phyloP scores from a whole-genome alignment of 1,139 yeast genomes.

The Yamadazyma buinensis region DNA sequence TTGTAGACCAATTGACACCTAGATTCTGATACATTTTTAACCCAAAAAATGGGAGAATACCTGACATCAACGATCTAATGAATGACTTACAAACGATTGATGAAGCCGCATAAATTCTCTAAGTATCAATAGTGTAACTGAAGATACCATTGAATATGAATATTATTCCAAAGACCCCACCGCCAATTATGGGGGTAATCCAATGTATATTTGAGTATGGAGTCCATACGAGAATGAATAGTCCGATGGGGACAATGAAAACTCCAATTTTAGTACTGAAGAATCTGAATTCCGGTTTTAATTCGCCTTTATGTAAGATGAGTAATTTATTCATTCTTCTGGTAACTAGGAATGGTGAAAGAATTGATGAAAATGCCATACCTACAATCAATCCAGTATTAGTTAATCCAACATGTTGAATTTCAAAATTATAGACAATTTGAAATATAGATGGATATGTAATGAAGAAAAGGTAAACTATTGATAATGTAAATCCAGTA shows the following conservation, averaged over 20 bases:
- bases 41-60: constrained; percentile 38
- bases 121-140: constrained; percentile 39
- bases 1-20: constrained; percentile 41
- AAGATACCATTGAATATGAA: constrained; percentile 39
- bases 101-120: constrained; percentile 37
- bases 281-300: constrained; percentile 35
- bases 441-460: constrained; percentile 57
- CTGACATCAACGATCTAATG: constrained; percentile 35
- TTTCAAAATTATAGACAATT: constrained; percentile 42
- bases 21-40: constrained; percentile 31
- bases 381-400: constrained; percentile 55
- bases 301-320: constrained; percentile 25
- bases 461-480: constrained; percentile 60
- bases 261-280: constrained; percentile 37
- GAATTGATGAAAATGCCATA: constrained; percentile 25
- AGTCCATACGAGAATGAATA: constrained; percentile 41
- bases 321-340: constrained; percentile 20
- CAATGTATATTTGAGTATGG: constrained; percentile 34
- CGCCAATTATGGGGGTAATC: constrained; percentile 40
- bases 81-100: constrained; percentile 41
- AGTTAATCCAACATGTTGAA: constrained; percentile 40
- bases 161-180: constrained; percentile 33
- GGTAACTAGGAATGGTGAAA: constrained; percentile 21
- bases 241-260: constrained; percentile 32
- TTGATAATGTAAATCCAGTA: constrained; percentile 57